Base-by-base conservation (phyloP, 176 grass and related monocot genomes). In the Oryza rufipogon region DNA sequence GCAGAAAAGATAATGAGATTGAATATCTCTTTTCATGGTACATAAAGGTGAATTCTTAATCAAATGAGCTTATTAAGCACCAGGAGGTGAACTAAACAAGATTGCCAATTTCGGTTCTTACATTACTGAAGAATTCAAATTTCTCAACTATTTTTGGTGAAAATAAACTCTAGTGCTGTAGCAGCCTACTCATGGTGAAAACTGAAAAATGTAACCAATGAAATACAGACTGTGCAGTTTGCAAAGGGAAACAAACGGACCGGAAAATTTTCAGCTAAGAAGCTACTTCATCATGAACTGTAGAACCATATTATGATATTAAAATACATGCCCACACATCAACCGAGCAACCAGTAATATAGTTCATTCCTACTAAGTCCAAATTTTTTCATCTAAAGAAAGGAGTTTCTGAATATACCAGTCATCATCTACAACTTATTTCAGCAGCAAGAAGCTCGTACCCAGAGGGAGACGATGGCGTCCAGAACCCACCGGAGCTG, bases 381-480 rank as follows among this genome's bases (percentile, higher is more conserved):
- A 64, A 36, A 85, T 17, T 71, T 13, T 71, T 9, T 64, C 81
- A 80, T 6, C 28, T 4, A 51, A 46, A 11, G 16, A 64, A 75
- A 17, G 3, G 65, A 16, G 4, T 1, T 12, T 15, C 33, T 54
- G 8, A 34, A 3, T 81, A 45, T 23, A 8, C 10, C 7, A 8
- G 7, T 1, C 39, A 32, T 36, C 3, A 32, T 36, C 3, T 41
- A 41, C 39, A 41, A 8, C 1, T 41, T 8, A 41, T 8, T 41
- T 41, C 7, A 41, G 39, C 39, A 8, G 39, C 0, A 61, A 75
- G 82, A 79, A 79, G 75, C 26, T 89, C 86, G 51, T 95, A 98
- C 95, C 92, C 92, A 98, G 72, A 98, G 90, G 54, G 95, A 98
- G 82, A 98, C 73, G 84, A 98, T 93, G 87, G 95, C 85, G 82